These are phyloP conservation scores for Monosporozyma unispora DNA, from an alignment of 805 yeast genomes.

Conservation along the genomic window DNA sequence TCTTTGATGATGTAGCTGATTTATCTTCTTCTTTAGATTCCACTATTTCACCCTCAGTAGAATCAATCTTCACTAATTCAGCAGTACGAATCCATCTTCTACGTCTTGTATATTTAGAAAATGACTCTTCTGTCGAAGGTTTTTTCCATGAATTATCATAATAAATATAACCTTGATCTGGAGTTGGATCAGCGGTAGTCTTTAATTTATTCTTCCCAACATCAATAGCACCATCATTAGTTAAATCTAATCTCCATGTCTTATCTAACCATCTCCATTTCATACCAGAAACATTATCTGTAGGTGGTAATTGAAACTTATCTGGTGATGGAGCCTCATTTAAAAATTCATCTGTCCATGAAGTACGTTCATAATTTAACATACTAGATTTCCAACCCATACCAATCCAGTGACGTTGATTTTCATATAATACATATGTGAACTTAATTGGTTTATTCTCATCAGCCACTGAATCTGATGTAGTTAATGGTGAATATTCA, in stretches of 20 bases:
- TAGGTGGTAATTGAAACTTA: slow-evolving; percentile 72
- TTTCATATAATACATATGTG: slow-evolving; percentile 87
- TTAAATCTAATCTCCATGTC: slow-evolving; percentile 82
- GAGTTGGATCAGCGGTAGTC: slow-evolving; percentile 55
- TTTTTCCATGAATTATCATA: slow-evolving; percentile 91
- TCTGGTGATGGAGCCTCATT: slow-evolving; percentile 79
- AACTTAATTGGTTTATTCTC: slow-evolving; percentile 52
- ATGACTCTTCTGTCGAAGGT: slow-evolving; percentile 80
- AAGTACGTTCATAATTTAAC: slow-evolving; percentile 82
- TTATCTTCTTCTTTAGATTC: neutral
- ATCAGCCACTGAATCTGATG: neutral
- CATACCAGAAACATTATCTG: slow-evolving; percentile 48
- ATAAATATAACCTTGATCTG: slow-evolving; percentile 81
- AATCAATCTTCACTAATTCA: slow-evolving; percentile 45
- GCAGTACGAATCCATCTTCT: slow-evolving; percentile 96
- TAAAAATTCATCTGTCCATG: slow-evolving; percentile 95
- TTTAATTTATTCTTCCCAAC: slow-evolving; percentile 50
- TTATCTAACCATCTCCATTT: slow-evolving; percentile 94
- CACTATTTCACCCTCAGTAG: neutral
- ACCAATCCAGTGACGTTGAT: slow-evolving; percentile 95
- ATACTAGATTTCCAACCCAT: slow-evolving; percentile 97
- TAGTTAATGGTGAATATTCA: neutral
- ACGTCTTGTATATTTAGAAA: slow-evolving; percentile 83
- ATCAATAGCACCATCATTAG: slow-evolving; percentile 80
- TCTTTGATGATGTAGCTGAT: neutral